These are phyloP conservation scores for Angophora floribunda DNA, from an alignment of 345 rosid species.

Conservation along the genomic window DNA sequence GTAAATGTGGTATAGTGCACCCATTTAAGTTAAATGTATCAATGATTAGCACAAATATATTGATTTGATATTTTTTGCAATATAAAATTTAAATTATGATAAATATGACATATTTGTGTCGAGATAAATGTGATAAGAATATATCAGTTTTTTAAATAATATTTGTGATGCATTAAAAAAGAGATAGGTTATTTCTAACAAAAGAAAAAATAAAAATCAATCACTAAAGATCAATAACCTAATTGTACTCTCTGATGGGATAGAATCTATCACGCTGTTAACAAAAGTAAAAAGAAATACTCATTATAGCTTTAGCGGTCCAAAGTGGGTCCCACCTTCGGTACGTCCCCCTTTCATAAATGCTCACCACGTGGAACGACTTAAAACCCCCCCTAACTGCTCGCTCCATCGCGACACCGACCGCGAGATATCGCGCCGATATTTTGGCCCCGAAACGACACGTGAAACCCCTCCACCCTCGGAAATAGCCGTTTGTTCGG, in stretches of 20 bases:
- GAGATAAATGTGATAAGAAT: accelerated
- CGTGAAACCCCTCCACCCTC: background rate
- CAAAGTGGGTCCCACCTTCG: background rate
- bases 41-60: accelerated
- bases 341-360: background rate
- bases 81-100: no score
- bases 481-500: background rate
- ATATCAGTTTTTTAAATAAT: background rate
- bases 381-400: background rate
- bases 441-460: background rate
- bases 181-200: background rate
- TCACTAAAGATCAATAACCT: background rate
- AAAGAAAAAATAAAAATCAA: background rate
- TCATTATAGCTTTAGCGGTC: background rate
- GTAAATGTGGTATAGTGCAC: no score
- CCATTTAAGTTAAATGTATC: background rate
- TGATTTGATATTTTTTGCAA: no score
- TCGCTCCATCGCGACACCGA: background rate
- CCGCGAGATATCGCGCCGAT: background rate
- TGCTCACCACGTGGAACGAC: background rate
- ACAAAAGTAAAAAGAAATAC: background rate
- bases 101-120: background rate
- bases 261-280: background rate
- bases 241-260: background rate
- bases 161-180: no score